phyloP scores from a whole-genome alignment of 2,329 filamentous ascomycete genomes.

The Botrytis paeoniae region DNA sequence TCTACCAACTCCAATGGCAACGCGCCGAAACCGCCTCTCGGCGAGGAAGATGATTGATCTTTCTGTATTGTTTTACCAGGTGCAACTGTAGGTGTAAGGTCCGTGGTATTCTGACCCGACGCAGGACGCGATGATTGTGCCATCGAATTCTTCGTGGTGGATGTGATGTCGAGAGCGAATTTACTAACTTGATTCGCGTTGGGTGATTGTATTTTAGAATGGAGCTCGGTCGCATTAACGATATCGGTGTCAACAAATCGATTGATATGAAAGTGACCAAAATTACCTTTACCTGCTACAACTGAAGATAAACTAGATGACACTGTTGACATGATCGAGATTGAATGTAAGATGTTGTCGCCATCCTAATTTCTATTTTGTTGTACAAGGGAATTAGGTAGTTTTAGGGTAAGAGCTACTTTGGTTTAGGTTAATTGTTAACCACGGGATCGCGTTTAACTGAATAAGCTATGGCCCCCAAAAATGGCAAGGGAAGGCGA shows the following conservation, averaged over 20 bases:
- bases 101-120: conserved; percentile 29
- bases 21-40: conserved; percentile 43
- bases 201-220: conserved; percentile 21
- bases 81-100: conserved; percentile 24
- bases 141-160: conserved; percentile 12
- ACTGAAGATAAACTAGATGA: conserved; percentile 27
- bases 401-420: neutral
- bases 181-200: conserved; percentile 18
- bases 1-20: conserved; percentile 52
- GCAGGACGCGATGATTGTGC: conserved; percentile 30
- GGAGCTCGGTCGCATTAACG: conserved; percentile 21
- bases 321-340: conserved; percentile 33
- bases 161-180: conserved; percentile 13
- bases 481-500: neutral
- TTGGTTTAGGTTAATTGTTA: conserved; percentile 1
- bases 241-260: conserved; percentile 27
- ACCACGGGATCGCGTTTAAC: conserved; percentile 17
- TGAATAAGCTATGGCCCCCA: conserved; percentile 15
- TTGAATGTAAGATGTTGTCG: conserved; percentile 25
- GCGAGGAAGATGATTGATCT: conserved; percentile 27
- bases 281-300: conserved; percentile 22
- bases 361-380: conserved; percentile 28
- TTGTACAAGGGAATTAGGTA: conserved; percentile 13
- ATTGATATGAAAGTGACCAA: conserved; percentile 24
- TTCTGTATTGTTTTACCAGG: conserved; percentile 26